Base-by-base conservation (phyloP, 257 asterid genomes). In the Voacanga thouarsii region DNA sequence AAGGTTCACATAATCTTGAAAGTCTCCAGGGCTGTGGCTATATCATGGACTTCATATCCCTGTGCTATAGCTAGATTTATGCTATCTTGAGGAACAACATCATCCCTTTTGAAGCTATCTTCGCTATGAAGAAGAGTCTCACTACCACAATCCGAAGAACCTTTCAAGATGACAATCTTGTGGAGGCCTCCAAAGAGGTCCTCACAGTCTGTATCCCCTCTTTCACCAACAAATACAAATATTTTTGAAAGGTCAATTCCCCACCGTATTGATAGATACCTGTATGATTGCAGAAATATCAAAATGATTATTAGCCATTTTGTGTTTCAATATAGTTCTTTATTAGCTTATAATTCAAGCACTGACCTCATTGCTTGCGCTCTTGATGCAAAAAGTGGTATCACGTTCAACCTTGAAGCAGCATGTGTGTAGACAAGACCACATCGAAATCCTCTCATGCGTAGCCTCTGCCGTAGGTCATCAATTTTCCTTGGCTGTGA, bases 381-480 rank as follows among this genome's bases (percentile, higher is more conserved):
- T 76, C 96, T 86, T 28, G 92, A 89, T 72, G 92, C 92, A 66
- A 77, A 86, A 85, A 91, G 79, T 41, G 96, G 93, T 55, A 89
- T 64, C 76, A 87, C 90, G 50, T 84, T 91, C 77, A 91, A 75
- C 82, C 90, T 84, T 64, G 89, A 72, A 74, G 85, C 87, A 75
- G 89, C 88, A 79, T 86, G 90, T 56, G 91, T 85, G 66, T 86
- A 89, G 71, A 89, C 87, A 69, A 83, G 81, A 80, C 84, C 86
- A 85, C 94, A 88, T 63, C 92, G 83, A 64, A 91, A 82, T 80
- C 93, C 94, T 88, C 94, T 89, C 96, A 91, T 89, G 65, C 96
- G 86, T 74, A 89, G 78, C 82, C 85, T 87, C 87, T 86, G 92
- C 72, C 86, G 79, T 55, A 91, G 84, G 71, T 87, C 92, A 75